Conservation (phyloP, 1,139 yeast genomes). For the Debaryomycetaceae sp. region DNA sequence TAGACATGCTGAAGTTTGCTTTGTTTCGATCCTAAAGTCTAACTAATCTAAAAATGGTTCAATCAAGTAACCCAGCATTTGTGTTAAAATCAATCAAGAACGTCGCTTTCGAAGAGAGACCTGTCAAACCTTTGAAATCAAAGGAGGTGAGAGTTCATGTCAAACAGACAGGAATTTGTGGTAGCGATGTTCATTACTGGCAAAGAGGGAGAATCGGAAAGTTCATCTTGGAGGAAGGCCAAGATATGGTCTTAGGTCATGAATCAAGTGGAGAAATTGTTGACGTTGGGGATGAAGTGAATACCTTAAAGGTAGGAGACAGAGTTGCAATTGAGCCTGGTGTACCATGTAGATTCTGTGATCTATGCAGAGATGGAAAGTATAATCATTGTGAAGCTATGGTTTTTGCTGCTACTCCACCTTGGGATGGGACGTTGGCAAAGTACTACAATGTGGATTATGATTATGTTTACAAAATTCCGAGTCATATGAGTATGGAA, state of each 20-base stretch:
- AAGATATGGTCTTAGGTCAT: slow-evolving; percentile 25
- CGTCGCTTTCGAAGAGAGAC: slow-evolving; percentile 59
- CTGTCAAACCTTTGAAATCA: slow-evolving; percentile 46
- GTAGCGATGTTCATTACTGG: slow-evolving; percentile 33
- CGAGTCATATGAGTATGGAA: slow-evolving; percentile 26
- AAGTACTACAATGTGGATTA: slow-evolving; percentile 65
- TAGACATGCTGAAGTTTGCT: no score
- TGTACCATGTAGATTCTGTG: slow-evolving; percentile 66
- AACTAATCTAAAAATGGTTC: not conserved
- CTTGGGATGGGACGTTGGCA: slow-evolving; percentile 64
- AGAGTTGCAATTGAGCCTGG: slow-evolving; percentile 49
- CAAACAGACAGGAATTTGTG: slow-evolving; percentile 40
- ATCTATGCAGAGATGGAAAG: slow-evolving; percentile 64
- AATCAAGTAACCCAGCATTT: slow-evolving; percentile 50
- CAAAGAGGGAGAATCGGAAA: slow-evolving; percentile 30
- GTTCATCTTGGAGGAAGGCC: slow-evolving; percentile 25
- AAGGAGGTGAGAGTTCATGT: slow-evolving; percentile 62
- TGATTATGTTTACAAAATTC: slow-evolving; percentile 47
- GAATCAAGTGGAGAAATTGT: slow-evolving; percentile 31
- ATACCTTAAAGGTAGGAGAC: slow-evolving; percentile 20
- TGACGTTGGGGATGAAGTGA: slow-evolving; percentile 27
- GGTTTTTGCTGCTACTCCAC: slow-evolving; percentile 80
- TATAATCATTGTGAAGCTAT: slow-evolving; percentile 75
- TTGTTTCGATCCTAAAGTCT: no score
- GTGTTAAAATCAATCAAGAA: slow-evolving; percentile 57